phyloP scores from a whole-genome alignment of 177 flowering plant genomes.

The Vitis hybrid region DNA sequence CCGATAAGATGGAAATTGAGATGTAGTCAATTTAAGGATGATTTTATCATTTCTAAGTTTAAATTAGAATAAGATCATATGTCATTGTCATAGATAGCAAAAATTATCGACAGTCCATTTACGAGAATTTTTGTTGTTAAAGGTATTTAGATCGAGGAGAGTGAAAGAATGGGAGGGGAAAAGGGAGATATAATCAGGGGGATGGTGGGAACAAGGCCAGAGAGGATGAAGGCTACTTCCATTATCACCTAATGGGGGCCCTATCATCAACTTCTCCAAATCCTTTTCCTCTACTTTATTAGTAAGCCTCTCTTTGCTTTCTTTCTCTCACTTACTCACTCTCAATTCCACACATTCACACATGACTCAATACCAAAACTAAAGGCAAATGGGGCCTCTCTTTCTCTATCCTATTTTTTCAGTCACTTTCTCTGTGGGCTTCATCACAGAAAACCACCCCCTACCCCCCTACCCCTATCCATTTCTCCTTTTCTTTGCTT shows the following conservation, averaged over 20 bases:
- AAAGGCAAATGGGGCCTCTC: slow-evolving; percentile 31
- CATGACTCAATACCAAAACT: slow-evolving; percentile 22
- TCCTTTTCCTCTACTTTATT: not conserved
- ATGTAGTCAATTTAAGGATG: no score
- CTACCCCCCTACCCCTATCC: slow-evolving; percentile 2
- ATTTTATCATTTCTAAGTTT: no score
- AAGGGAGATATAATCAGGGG: slow-evolving; percentile 5
- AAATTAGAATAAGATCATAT: no score
- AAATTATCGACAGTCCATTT: no score
- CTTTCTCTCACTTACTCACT: not conserved
- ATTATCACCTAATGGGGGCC: slow-evolving; percentile 26
- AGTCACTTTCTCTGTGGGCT: slow-evolving; percentile 32
- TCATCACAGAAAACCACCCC: slow-evolving; percentile 21
- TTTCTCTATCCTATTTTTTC: slow-evolving; percentile 16
- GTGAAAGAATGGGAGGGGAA: no score
- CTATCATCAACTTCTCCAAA: not conserved
- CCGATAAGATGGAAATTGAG: no score
- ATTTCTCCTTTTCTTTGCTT: slow-evolving; percentile 1
- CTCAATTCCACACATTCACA: slow-evolving; percentile 12
- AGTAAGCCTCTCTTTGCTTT: slow-evolving; percentile 1
- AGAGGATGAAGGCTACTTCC: slow-evolving; percentile 51
- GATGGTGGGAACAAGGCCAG: slow-evolving; percentile 40
- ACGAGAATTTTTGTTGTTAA: no score
- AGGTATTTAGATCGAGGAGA: no score
- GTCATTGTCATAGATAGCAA: no score